These are phyloP conservation scores for Hysterium pulicare DNA, from an alignment of 2,329 filamentous ascomycete genomes.

Conservation along the genomic window DNA sequence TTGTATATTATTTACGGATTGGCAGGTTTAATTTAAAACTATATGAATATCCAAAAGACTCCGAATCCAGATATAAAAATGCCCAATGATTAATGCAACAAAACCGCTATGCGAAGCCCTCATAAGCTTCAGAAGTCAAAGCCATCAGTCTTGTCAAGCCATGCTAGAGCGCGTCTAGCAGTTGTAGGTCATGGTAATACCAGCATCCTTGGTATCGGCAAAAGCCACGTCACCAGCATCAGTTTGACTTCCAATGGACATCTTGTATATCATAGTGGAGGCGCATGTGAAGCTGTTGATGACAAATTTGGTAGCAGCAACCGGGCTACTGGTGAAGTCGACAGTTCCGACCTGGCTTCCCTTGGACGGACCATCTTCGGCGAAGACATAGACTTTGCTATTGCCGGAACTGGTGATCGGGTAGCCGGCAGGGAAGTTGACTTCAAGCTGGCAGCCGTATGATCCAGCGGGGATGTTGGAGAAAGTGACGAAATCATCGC, in stretches of 20 bases:
- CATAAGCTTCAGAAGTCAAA: too few species aligned
- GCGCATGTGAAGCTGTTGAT: constrained; percentile 16
- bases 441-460: constrained; percentile 26
- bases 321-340: constrained; percentile 13
- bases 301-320: constrained; percentile 14
- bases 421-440: constrained; percentile 21
- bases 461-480: constrained; percentile 16
- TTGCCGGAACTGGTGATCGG: constrained; percentile 14
- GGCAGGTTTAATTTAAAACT: too few species aligned
- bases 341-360: constrained; percentile 16
- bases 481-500: constrained; percentile 13
- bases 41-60: too few species aligned
- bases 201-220: constrained; percentile 16
- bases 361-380: constrained; percentile 4
- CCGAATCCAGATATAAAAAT: too few species aligned
- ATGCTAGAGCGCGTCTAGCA: too few species aligned
- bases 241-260: constrained; percentile 15
- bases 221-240: constrained; percentile 16
- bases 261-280: constrained; percentile 10
- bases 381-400: constrained; percentile 18
- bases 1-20: too few species aligned
- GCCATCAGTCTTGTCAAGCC: too few species aligned
- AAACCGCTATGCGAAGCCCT: too few species aligned
- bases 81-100: too few species aligned
- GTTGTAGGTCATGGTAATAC: constrained; percentile 18